A percentile compares a stretch with the other conserved stretches of the same genome.
These are phyloP conservation scores for Prunus yedoensis DNA, from an alignment of 331 rosid genomes.

Conservation along the genomic window DNA sequence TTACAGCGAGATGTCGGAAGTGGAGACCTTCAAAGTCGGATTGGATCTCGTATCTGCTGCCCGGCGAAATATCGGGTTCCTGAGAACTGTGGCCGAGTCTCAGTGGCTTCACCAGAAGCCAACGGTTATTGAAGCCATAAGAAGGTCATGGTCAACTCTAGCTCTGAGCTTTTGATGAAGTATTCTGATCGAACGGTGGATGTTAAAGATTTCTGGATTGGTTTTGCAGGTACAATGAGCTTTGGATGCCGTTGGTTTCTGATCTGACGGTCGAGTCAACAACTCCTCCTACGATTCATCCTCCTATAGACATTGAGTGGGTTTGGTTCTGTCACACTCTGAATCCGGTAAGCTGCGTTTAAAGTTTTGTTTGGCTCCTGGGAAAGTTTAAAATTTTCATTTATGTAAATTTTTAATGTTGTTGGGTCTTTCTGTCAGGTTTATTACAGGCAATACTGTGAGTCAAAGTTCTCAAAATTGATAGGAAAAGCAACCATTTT, in stretches of 20 bases:
- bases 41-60: conserved; percentile 73
- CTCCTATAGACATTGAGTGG: conserved; percentile 87
- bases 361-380: background rate
- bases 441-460: conserved; percentile 66
- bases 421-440: conserved; percentile 32
- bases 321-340: conserved; percentile 93
- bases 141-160: conserved; percentile 73
- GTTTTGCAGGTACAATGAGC: conserved; percentile 61
- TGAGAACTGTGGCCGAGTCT: conserved; percentile 52
- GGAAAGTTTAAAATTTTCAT: background rate
- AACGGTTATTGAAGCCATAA: conserved; percentile 52
- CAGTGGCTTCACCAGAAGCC: conserved; percentile 56
- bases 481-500: conserved; percentile 67
- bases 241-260: conserved; percentile 94
- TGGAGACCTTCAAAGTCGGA: conserved; percentile 37
- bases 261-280: conserved; percentile 53
- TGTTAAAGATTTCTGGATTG: conserved; percentile 1
- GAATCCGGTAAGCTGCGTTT: conserved; percentile 51
- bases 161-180: background rate
- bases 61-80: conserved; percentile 51
- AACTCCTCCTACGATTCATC: conserved; percentile 56
- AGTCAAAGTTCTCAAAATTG: conserved; percentile 58
- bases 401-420: background rate
- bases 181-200: conserved; percentile 34
- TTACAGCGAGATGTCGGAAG: conserved; percentile 53